Evolutionary conservation across 306 rosid genomes (phyloP).

Genomic region (Glycine soja): DNA sequence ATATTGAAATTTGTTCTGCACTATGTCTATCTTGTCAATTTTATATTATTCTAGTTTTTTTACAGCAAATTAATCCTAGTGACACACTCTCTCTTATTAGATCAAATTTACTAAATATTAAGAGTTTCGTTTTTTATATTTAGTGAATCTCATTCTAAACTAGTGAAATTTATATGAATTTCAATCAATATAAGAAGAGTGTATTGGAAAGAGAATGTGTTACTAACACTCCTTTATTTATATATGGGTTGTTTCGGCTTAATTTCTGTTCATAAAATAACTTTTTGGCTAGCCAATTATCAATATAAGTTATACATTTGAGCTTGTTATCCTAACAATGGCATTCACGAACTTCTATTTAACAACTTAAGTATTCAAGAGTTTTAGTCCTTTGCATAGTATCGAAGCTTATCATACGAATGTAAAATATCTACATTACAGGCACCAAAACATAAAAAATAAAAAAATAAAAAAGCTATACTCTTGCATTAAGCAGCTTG

Average conservation of each 20-base stretch:
- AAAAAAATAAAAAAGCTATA: not conserved
- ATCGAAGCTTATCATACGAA: not conserved
- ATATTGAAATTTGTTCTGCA: not conserved
- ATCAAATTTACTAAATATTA: not conserved
- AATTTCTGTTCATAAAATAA: not conserved
- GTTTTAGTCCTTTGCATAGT: not conserved
- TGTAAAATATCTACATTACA: not conserved
- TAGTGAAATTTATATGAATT: not conserved
- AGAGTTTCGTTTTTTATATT: not conserved
- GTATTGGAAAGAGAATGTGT: no score
- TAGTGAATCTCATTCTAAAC: not conserved
- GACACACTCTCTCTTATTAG: not conserved
- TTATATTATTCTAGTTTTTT: not conserved
- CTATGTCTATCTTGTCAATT: constrained; percentile 2
- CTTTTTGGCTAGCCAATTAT: not conserved
- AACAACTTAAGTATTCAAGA: not conserved
- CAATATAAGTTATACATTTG: not conserved
- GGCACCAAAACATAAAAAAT: not conserved
- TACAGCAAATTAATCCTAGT: not conserved
- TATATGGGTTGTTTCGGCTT: not conserved
- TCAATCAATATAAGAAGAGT: no score
- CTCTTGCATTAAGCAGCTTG: not conserved
- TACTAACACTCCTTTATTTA: not conserved
- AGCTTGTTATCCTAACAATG: no score
- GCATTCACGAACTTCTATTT: no score